Conservation (phyloP, 2,329 filamentous ascomycete species). For the Scleromitrula shiraiana region DNA sequence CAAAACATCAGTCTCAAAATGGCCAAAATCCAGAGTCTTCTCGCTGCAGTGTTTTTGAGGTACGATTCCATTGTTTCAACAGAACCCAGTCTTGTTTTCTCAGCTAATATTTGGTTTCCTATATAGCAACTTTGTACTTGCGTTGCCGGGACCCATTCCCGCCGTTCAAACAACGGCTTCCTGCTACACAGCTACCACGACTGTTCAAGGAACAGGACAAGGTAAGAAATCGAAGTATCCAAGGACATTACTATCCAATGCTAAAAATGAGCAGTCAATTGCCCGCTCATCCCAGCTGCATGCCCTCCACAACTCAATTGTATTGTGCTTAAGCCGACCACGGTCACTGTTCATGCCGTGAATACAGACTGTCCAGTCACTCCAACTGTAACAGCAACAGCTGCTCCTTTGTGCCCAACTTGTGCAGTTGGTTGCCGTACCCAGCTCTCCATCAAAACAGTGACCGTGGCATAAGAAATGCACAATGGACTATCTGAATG, state of each 20-base stretch:
- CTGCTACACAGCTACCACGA: conserved; percentile 12
- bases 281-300: conserved; percentile 1
- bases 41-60: background rate
- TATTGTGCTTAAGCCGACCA: conserved; percentile 7
- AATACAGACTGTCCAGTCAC: conserved; percentile 16
- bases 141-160: conserved; percentile 3
- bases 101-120: background rate
- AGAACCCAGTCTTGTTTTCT: background rate
- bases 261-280: conserved; percentile 10
- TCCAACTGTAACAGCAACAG: conserved; percentile 18
- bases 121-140: conserved; percentile 7
- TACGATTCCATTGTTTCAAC: background rate
- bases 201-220: background rate
- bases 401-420: conserved; percentile 8
- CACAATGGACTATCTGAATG: background rate
- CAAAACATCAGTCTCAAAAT: background rate
- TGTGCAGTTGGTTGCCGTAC: conserved; percentile 16
- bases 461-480: conserved; percentile 2
- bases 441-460: conserved; percentile 9
- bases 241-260: background rate
- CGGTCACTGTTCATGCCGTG: conserved; percentile 11
- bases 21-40: background rate
- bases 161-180: conserved; percentile 6
- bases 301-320: conserved; percentile 14
- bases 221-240: background rate